phyloP scores from a whole-genome alignment of 2,329 filamentous ascomycete genomes.

The Teratosphaeria pseudoeucalypti region DNA sequence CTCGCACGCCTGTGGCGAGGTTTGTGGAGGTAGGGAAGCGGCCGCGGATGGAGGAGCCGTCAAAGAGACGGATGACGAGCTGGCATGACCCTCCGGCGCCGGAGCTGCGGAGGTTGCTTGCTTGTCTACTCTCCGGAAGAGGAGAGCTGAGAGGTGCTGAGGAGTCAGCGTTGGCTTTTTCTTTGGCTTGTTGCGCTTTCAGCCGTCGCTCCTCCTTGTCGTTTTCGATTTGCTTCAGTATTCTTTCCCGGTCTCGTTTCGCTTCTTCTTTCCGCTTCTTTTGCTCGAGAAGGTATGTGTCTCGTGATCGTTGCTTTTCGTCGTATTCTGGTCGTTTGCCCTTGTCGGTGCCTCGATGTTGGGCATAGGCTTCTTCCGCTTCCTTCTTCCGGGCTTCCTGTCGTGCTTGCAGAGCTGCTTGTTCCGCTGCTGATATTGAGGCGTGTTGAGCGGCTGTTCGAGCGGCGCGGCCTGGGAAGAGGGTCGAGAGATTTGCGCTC shows the following conservation, averaged over 20 bases:
- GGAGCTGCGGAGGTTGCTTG: not conserved
- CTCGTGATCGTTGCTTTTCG: slow-evolving; percentile 27
- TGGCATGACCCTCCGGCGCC: slow-evolving; percentile 17
- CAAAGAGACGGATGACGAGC: slow-evolving; percentile 71
- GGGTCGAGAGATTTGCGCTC: slow-evolving; percentile 7
- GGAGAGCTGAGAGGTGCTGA: not conserved
- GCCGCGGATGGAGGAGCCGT: slow-evolving; percentile 67
- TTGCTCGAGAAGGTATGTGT: slow-evolving; percentile 31
- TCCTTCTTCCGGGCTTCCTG: slow-evolving; percentile 30
- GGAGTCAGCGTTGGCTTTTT: not conserved
- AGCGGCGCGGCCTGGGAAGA: slow-evolving; percentile 44
- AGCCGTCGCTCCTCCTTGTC: slow-evolving; percentile 61
- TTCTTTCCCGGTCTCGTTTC: slow-evolving; percentile 57
- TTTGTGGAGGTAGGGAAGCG: slow-evolving; percentile 54
- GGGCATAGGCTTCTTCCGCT: slow-evolving; percentile 22
- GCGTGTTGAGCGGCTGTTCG: slow-evolving; percentile 31
- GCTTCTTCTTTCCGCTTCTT: slow-evolving; percentile 55
- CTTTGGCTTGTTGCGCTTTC: slow-evolving; percentile 17
- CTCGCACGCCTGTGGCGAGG: slow-evolving; percentile 56
- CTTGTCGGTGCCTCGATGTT: slow-evolving; percentile 13
- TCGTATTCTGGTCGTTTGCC: slow-evolving; percentile 23
- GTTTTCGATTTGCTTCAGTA: slow-evolving; percentile 64
- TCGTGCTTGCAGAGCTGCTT: slow-evolving; percentile 32
- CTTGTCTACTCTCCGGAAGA: not conserved
- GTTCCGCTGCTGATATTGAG: slow-evolving; percentile 40